Base-by-base conservation (phyloP, 2,329 filamentous ascomycete genomes). In the Epichloe baconii region DNA sequence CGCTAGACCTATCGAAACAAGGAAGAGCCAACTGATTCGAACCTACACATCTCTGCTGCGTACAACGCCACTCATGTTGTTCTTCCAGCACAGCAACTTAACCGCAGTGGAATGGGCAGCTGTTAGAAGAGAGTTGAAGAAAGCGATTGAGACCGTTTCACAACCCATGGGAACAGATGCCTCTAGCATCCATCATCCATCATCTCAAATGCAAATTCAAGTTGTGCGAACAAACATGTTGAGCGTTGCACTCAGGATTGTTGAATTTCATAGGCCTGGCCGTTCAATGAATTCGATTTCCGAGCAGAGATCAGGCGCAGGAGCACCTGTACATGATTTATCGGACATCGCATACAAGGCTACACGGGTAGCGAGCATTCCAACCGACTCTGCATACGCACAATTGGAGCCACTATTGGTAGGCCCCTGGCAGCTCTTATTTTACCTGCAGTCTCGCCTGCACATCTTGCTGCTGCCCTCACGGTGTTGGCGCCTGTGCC, bases 161-260 rank as follows among this genome's bases (percentile, higher is more conserved):
- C 52, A 62, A 3, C 66, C 70, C 0, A 57, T 50, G 11, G 44
- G 21, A 46, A 19, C 53, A 26, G 44, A 52, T 12, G 53, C 55
- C 3, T 59, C 56, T 2, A 55, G 56, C 2, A 65, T 71, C 26
- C 55, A 70, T 21, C 67, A 77, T 35, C 64, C 88, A 36, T 75
- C 78, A n/a, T 69, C 78, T 2, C 70, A 73, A 40, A 76, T 93
- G 57, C 84, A 87, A 68, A 66, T 97, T 26, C 85, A 94, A 66
- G 86, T 95, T 26, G 73, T 98, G 51, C 85, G 93, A 63, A 93
- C 88, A 14, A 86, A 87, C 62, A 94, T 98, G 63, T 88, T 98
- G 64, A 83, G 84, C 57, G 81, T 87, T 17, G 90, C 91, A 1
- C 72, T 97, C 55, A 84, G 85, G 57, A 79, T 97, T 48, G 83